Base-by-base conservation (phyloP, 1,139 yeast species). In the Blastobotrys arbuscula region DNA sequence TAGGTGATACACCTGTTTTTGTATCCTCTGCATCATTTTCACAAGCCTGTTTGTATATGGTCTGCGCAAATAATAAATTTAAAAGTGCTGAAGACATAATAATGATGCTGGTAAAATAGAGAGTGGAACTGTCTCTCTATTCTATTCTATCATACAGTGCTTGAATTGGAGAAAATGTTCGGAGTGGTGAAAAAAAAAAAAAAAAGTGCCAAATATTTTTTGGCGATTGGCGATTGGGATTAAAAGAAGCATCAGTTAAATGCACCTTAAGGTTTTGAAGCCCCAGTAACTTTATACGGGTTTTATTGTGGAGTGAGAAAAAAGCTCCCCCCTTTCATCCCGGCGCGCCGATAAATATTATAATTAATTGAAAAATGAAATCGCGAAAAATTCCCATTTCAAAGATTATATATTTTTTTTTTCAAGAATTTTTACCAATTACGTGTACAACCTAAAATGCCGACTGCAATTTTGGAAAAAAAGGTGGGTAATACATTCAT, bases 61-160 rank as follows among this genome's bases (percentile, higher is more conserved):
- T 58, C 50, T 63, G 67, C 3, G 66, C 65, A 53, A 62, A 63
- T 40, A 63, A 52, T 51, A 63, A 53, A 44, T 62, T 63, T 33
- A 63, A 39, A 44, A 63, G 50, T 2, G 66, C 61, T 9, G 66
- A 60, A 21, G 65, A 61, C 64, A 62, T 60, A n/a, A 3, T 31
- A 30, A 34, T 23, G 28, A 38, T 39, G 40, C 36, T 43, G 45
- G 24, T 19, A 31, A 19, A 7, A 21, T 33, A 34, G 24, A 28
- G 20, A 15, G 19, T 23, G 24, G 31, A 19, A 39, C 16, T 13
- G 31, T n/a, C n/a, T n/a, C n/a, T n/a, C n/a, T n/a, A n/a, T n/a
- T n/a, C n/a, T n/a, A n/a, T n/a, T n/a, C n/a, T n/a, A n/a, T n/a
- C n/a, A n/a, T n/a, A n/a, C n/a, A n/a, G n/a, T 12, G 24, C 28